phyloP scores from a whole-genome alignment of 176 grass and related monocot species.

The Eleusine indica region DNA sequence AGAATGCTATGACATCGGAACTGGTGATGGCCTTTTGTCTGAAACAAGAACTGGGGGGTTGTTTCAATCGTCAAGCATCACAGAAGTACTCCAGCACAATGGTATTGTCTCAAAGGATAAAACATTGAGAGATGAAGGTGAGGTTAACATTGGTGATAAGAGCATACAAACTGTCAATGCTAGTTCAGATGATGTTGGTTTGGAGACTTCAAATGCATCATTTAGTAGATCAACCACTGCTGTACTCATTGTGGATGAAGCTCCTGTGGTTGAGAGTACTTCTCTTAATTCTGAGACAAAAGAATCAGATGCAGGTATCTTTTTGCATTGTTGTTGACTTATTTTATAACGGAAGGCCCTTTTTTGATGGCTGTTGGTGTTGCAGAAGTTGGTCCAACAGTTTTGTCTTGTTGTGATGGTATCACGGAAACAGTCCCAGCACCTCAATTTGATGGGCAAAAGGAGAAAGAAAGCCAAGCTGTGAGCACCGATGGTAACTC shows the following conservation, averaged over 20 bases:
- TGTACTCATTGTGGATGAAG: no score
- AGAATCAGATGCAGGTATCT: slow-evolving; percentile 15
- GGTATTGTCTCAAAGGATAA: no score
- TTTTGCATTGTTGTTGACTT: neutral
- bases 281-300: neutral
- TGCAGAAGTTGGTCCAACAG: neutral
- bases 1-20: neutral
- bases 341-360: neutral
- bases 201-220: no score
- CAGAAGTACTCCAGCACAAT: no score
- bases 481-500: neutral
- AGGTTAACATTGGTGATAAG: no score
- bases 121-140: no score
- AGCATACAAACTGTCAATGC: no score
- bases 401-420: neutral
- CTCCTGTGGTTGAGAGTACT: neutral
- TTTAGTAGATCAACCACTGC: no score
- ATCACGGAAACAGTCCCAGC: neutral
- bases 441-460: neutral
- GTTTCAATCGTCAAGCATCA: no score
- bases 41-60: no score
- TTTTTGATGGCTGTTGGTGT: neutral
- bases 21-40: no score
- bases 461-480: neutral
- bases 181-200: no score